Percentiles rank a stretch among this genome's conserved stretches.
Conservation (phyloP, 2,329 filamentous ascomycete species). For the Venturia effusa region DNA sequence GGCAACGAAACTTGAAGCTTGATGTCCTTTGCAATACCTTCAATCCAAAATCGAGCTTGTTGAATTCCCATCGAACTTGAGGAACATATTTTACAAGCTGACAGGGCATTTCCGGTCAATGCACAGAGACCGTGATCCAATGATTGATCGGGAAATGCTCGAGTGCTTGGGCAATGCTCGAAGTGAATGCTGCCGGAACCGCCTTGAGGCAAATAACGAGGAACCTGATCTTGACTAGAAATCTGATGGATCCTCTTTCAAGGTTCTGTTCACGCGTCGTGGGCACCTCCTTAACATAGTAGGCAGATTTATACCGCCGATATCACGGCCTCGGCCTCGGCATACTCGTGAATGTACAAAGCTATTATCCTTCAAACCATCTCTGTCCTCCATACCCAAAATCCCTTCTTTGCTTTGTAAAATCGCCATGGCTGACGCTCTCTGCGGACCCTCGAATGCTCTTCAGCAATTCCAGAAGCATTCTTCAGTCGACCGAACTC, state of each 20-base stretch:
- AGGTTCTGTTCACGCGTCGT: neutral
- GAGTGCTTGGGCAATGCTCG: neutral
- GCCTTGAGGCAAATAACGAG: too few relatives aligned
- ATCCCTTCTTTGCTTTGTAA: neutral
- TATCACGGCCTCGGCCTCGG: neutral
- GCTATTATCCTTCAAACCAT: neutral
- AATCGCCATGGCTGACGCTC: slow-evolving; percentile 49
- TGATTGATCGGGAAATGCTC: neutral
- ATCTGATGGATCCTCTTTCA: neutral
- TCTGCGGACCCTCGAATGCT: slow-evolving; percentile 67
- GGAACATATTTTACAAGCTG: too few relatives aligned
- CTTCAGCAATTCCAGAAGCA: slow-evolving; percentile 65
- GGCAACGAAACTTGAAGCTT: too few relatives aligned
- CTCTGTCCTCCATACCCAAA: neutral
- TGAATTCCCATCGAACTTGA: too few relatives aligned
- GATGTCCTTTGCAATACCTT: too few relatives aligned
- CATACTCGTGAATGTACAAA: neutral
- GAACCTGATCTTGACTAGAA: neutral
- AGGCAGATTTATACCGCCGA: neutral
- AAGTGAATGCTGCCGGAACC: too few relatives aligned
- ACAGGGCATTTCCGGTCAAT: too few relatives aligned
- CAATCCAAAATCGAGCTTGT: too few relatives aligned
- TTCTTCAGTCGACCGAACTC: slow-evolving; percentile 53
- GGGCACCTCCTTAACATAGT: neutral
- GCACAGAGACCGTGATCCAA: too few relatives aligned